Conservation (phyloP, 164 flowering plant species). For the Berberis vulgaris region DNA sequence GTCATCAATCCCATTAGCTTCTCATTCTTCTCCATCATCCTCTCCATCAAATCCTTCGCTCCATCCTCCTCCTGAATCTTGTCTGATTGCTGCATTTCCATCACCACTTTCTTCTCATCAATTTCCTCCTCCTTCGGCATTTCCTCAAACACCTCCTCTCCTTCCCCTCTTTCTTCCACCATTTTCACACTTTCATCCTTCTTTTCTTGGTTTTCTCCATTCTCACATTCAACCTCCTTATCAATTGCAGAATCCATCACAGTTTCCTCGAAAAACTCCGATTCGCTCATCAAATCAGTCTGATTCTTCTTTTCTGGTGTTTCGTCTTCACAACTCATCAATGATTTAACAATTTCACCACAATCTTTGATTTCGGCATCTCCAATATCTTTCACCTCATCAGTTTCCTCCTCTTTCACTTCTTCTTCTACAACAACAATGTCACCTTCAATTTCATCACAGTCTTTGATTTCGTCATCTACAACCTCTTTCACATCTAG, state of each 20-base stretch:
- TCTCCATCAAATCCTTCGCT: slow-evolving; percentile 30
- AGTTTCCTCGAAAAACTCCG: neutral
- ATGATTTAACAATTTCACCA: neutral
- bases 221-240: neutral
- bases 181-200: neutral
- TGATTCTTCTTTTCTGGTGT: neutral
- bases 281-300: neutral
- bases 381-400: slow-evolving; percentile 21
- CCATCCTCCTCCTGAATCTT: slow-evolving; percentile 4
- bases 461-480: no score
- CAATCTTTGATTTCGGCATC: slow-evolving; percentile 3
- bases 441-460: no score
- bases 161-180: neutral
- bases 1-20: slow-evolving; percentile 45
- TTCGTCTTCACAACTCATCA: neutral
- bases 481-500: no score
- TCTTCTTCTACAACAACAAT: neutral
- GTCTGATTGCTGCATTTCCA: neutral
- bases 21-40: slow-evolving; percentile 42
- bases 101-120: neutral
- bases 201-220: neutral
- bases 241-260: neutral
- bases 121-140: neutral
- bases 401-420: slow-evolving; percentile 43
- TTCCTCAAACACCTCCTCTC: neutral